phyloP scores from a whole-genome alignment of 257 asterid species.

The Plantago elongata region DNA sequence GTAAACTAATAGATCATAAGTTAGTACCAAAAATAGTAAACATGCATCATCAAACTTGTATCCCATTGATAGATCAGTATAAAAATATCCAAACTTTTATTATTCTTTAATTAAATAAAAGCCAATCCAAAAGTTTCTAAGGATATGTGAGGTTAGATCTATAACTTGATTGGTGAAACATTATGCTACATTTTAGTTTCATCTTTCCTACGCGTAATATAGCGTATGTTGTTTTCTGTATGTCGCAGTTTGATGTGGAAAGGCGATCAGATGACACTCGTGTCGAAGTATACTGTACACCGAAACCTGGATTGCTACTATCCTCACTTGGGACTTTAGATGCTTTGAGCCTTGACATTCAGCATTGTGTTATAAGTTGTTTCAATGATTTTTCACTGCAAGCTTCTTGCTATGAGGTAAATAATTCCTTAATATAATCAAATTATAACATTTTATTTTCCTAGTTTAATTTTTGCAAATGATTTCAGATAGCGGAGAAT shows the following conservation, averaged over 20 bases:
- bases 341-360: slow-evolving; percentile 70
- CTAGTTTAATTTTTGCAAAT: not conserved
- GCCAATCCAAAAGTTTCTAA: too few relatives aligned
- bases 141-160: too few relatives aligned
- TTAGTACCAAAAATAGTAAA: too few relatives aligned
- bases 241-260: slow-evolving; percentile 67
- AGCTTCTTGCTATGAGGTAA: slow-evolving; percentile 88
- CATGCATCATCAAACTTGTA: too few relatives aligned
- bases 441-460: not conserved
- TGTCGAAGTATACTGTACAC: slow-evolving; percentile 55
- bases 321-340: slow-evolving; percentile 72
- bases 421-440: not conserved
- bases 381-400: slow-evolving; percentile 69
- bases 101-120: too few relatives aligned
- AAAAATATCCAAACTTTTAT: too few relatives aligned
- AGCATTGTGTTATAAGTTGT: slow-evolving; percentile 83
- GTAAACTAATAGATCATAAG: too few relatives aligned
- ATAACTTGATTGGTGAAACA: too few relatives aligned
- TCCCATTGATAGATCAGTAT: too few relatives aligned
- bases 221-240: too few relatives aligned
- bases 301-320: slow-evolving; percentile 66
- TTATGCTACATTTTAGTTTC: too few relatives aligned
- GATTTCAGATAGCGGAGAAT: slow-evolving; percentile 1
- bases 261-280: slow-evolving; percentile 51
- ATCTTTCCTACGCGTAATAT: too few relatives aligned